Evolutionary conservation across 2,329 filamentous ascomycete species (phyloP), one percentile per base, ranked within the genome.

Genomic region (Fusarium sp.): DNA sequence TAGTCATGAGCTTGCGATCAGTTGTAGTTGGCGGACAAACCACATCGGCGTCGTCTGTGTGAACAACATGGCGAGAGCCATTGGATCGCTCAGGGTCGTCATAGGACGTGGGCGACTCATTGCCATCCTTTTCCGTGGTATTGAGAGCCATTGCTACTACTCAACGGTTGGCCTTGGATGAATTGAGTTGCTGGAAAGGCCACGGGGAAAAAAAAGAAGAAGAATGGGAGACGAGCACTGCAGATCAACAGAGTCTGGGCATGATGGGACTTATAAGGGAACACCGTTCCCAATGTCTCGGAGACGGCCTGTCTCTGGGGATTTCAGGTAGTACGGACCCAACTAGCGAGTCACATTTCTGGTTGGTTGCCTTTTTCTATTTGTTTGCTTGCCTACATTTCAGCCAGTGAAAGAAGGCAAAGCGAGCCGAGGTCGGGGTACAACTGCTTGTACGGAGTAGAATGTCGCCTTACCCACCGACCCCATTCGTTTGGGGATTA

Each of bases 1-100:
- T 89, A 59, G 81, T 75, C 77, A 91, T 82, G 56, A 94, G 79
- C 68, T 80, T 84, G 63, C 81, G 79, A 77, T 92, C 88, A 3
- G 84, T 86, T 4, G 83, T 86, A 72, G 83, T 80, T 48, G 81
- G 65, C 31, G 84, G 84, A 58, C 81, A 83, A 75, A 49, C 44
- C 54, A 56, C 11, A 27, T 65, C 17, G 68, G 71, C 6, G 63
- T 70, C n/a, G 29, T 56, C 25, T 53, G 69, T 21, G 14, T 57
- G 46, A 25, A 68, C 25, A 25, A 43, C 52, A 43, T 58, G 48
- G 19, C 45, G 52, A 33, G 15, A 11, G 25, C 35, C 42, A 13
- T 53, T 53, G 14, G 47, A 41, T 41, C 53, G 68, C 48, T 70
- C 68, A 11, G 65, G 57, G 36, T 70, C 67, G 9, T 69, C 66